A percentile compares a stretch with the other conserved stretches of the same genome.
phyloP scores from a whole-genome alignment of 1,284 basidiomycete genomes.

The Ceratobasidium sp. region DNA sequence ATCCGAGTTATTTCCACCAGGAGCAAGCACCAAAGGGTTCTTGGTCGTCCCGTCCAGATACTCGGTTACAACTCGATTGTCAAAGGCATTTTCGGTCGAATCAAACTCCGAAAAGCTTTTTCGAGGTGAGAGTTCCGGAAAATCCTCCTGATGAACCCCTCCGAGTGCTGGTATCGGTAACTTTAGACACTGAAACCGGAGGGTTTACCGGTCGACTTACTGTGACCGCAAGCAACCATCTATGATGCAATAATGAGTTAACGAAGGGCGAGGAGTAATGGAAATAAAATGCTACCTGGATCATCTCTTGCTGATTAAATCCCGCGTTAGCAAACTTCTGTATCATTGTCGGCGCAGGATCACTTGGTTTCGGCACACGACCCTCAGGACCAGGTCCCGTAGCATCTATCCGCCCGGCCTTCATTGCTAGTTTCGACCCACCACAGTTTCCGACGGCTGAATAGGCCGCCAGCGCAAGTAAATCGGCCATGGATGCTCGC shows the following conservation, averaged over 20 bases:
- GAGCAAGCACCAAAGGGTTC: neutral
- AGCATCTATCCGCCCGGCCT: neutral
- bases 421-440: neutral
- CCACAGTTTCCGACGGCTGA: neutral
- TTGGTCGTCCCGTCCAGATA: neutral
- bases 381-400: neutral
- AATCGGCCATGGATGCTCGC: neutral
- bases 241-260: neutral
- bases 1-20: constrained; percentile 11
- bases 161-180: neutral
- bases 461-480: constrained; percentile 1
- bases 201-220: neutral
- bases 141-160: neutral
- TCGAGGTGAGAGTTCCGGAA: neutral
- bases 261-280: neutral
- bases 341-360: neutral
- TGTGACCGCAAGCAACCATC: constrained; percentile 17
- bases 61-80: constrained; percentile 1
- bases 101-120: neutral
- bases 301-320: constrained; percentile 3
- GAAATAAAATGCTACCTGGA: neutral
- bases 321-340: neutral
- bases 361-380: neutral
- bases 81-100: neutral
- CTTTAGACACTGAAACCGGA: neutral